Evolutionary conservation across 257 asterid genomes (phyloP).

Genomic region (Solanum rostratum): DNA sequence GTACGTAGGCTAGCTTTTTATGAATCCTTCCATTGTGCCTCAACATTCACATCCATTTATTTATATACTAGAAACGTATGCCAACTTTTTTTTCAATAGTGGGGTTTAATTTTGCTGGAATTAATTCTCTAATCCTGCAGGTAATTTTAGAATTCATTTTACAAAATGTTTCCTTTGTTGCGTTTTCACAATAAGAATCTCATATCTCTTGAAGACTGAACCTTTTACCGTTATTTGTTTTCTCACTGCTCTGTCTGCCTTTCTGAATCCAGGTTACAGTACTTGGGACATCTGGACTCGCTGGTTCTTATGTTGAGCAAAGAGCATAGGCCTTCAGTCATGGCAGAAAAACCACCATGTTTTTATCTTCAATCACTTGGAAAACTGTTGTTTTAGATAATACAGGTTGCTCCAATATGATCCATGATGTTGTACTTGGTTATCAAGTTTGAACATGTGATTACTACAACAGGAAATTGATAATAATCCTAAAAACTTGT

Average conservation of each 20-base stretch:
- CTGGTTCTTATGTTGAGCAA: constrained; percentile 94
- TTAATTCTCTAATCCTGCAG: background rate
- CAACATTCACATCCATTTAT: background rate
- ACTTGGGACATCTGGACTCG: constrained; percentile 93
- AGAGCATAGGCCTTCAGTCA: constrained; percentile 41
- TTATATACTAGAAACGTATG: background rate
- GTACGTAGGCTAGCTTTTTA: background rate
- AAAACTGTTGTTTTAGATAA: background rate
- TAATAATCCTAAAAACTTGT: background rate
- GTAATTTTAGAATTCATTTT: background rate
- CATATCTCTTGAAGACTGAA: background rate
- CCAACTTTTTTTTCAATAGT: background rate
- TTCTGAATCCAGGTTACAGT: constrained; percentile 60
- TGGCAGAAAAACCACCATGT: background rate
- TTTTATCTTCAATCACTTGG: background rate
- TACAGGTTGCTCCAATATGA: constrained; percentile 2
- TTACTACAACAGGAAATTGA: background rate
- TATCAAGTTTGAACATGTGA: background rate
- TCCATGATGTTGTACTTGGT: constrained; percentile 6
- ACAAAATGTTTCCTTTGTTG: background rate
- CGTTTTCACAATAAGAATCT: background rate
- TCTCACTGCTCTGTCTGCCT: background rate
- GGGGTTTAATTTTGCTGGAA: background rate
- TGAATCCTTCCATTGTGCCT: background rate
- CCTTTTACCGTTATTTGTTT: background rate